These are phyloP conservation scores for Emydomyces testavorans DNA, from an alignment of 2,329 filamentous ascomycete species.

Conservation along the genomic window DNA sequence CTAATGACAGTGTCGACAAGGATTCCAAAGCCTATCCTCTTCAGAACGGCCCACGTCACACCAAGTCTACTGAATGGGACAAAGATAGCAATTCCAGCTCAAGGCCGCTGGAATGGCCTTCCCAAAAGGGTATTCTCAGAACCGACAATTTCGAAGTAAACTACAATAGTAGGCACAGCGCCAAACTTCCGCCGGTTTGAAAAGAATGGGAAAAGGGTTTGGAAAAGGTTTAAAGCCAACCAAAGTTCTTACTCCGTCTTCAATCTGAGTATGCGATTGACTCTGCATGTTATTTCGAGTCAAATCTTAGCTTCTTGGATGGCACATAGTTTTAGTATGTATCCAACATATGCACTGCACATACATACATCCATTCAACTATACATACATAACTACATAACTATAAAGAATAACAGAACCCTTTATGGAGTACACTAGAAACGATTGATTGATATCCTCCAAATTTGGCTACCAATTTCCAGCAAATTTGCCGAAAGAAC, in stretches of 20 bases:
- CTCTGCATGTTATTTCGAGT: too few relatives aligned
- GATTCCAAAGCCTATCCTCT: not conserved
- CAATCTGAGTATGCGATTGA: too few relatives aligned
- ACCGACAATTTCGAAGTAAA: conserved; percentile 9
- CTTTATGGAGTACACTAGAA: too few relatives aligned
- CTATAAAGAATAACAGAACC: too few relatives aligned
- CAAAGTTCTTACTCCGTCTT: too few relatives aligned
- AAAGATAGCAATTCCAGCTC: conserved; percentile 10
- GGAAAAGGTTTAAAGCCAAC: too few relatives aligned
- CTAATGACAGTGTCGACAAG: not conserved
- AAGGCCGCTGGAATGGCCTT: not conserved
- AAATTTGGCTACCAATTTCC: too few relatives aligned
- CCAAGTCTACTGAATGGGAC: conserved; percentile 8
- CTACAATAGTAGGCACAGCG: not conserved
- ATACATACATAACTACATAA: not conserved
- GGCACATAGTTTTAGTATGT: too few relatives aligned
- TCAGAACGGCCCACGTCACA: not conserved
- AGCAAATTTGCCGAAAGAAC: too few relatives aligned
- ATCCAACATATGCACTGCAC: not conserved
- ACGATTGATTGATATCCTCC: too few relatives aligned
- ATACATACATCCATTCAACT: not conserved
- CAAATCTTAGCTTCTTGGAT: too few relatives aligned
- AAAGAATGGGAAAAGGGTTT: too few relatives aligned
- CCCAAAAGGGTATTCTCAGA: conserved; percentile 1
- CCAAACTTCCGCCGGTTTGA: not conserved